These are phyloP conservation scores for Pisolithus microcarpus DNA, from an alignment of 768 basidiomycete genomes.

Conservation along the genomic window DNA sequence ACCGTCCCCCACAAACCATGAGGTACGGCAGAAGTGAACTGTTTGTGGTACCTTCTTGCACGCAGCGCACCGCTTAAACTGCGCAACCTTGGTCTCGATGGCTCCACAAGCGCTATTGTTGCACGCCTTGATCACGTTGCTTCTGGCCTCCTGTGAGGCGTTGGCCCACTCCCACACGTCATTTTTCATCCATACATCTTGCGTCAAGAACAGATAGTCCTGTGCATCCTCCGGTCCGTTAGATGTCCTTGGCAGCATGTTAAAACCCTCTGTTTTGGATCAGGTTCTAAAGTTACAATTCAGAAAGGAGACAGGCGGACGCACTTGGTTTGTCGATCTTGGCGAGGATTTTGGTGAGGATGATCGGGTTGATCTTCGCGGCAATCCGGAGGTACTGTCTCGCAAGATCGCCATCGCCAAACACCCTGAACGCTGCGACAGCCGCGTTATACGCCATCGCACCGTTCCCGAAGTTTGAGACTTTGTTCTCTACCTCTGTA, in stretches of 20 bases:
- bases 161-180: constrained; percentile 40
- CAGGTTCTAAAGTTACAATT: neutral
- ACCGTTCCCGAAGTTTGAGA: constrained; percentile 7
- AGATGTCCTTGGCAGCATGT: constrained; percentile 19
- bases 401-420: constrained; percentile 31
- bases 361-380: constrained; percentile 25
- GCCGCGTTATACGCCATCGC: constrained; percentile 32
- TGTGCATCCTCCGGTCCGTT: constrained; percentile 40
- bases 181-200: constrained; percentile 38
- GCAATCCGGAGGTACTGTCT: constrained; percentile 35
- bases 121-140: constrained; percentile 29
- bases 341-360: constrained; percentile 35
- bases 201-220: constrained; percentile 40
- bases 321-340: constrained; percentile 31
- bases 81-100: constrained; percentile 26
- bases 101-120: constrained; percentile 24
- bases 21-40: neutral
- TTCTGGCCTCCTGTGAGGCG: constrained; percentile 27
- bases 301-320: constrained; percentile 6
- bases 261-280: constrained; percentile 21
- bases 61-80: constrained; percentile 36
- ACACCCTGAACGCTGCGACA: constrained; percentile 35
- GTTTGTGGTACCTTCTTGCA: constrained; percentile 24
- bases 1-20: too few species aligned
- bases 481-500: constrained; percentile 8